phyloP scores from a whole-genome alignment of 2,329 filamentous ascomycete species.

The Colletotrichum liaoningense region DNA sequence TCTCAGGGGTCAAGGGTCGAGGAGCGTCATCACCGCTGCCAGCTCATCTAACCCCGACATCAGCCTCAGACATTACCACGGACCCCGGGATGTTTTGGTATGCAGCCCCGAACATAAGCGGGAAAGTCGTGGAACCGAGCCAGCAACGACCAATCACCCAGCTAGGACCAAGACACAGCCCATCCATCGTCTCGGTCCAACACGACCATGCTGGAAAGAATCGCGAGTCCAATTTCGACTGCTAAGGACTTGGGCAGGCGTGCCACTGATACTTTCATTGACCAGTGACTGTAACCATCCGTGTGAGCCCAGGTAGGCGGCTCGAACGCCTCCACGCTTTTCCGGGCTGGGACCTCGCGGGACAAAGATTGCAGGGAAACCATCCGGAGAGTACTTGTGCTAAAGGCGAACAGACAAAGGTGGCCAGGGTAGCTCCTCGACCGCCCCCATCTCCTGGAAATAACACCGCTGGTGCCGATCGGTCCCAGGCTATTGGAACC shows the following conservation, averaged over 20 bases:
- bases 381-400: too few relatives aligned
- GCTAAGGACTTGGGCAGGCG: background rate
- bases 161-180: background rate
- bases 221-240: slow-evolving; percentile 4
- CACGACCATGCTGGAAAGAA: slow-evolving; percentile 17
- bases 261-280: background rate
- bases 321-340: background rate
- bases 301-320: background rate
- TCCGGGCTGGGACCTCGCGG: background rate
- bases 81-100: slow-evolving; percentile 27
- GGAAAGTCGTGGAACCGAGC: slow-evolving; percentile 21
- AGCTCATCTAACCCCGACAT: slow-evolving; percentile 32
- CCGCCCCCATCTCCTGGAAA: slow-evolving; percentile 2
- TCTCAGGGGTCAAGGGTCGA: slow-evolving; percentile 34
- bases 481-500: slow-evolving; percentile 10
- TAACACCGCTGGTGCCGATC: slow-evolving; percentile 21
- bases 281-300: background rate
- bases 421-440: slow-evolving; percentile 3
- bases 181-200: slow-evolving; percentile 16
- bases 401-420: background rate
- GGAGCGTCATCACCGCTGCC: slow-evolving; percentile 21
- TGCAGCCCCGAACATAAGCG: slow-evolving; percentile 24
- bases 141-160: slow-evolving; percentile 23
- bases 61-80: slow-evolving; percentile 30
- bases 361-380: slow-evolving; percentile 11